Conservation (phyloP, 257 asterid genomes). For the Rehmannia glutinosa region DNA sequence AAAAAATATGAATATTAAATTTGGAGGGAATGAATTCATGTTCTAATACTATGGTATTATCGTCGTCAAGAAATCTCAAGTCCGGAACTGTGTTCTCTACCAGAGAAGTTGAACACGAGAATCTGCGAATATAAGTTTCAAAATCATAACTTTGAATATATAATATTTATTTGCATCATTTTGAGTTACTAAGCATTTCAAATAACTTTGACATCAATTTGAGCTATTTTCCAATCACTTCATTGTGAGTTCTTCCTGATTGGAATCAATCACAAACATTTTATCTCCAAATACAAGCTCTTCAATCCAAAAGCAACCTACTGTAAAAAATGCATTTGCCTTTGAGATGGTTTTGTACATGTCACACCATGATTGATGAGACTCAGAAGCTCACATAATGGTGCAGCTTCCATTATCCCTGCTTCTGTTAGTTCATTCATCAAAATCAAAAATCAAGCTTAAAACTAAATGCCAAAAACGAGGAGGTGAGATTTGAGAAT, state of each 20-base stretch:
- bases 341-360: not conserved
- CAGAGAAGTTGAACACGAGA: too few species aligned
- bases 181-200: not conserved
- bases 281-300: not conserved
- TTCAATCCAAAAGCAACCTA: not conserved
- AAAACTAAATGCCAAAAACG: not conserved
- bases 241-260: not conserved
- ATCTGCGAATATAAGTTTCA: too few species aligned
- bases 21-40: too few species aligned
- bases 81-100: too few species aligned
- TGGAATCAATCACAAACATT: not conserved
- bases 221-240: too few species aligned
- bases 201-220: too few species aligned
- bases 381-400: slow-evolving; percentile 49
- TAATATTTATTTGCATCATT: not conserved
- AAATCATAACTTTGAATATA: not conserved
- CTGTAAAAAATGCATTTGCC: not conserved
- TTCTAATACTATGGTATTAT: too few species aligned
- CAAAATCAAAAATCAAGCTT: not conserved
- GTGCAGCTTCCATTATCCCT: slow-evolving; percentile 56
- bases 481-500: too few species aligned
- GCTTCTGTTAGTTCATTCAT: slow-evolving; percentile 12
- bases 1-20: too few species aligned
- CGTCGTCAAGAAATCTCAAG: too few species aligned
- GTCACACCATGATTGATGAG: not conserved